Base-by-base conservation (phyloP, 1,284 basidiomycete genomes). In the Trametes versicolor region DNA sequence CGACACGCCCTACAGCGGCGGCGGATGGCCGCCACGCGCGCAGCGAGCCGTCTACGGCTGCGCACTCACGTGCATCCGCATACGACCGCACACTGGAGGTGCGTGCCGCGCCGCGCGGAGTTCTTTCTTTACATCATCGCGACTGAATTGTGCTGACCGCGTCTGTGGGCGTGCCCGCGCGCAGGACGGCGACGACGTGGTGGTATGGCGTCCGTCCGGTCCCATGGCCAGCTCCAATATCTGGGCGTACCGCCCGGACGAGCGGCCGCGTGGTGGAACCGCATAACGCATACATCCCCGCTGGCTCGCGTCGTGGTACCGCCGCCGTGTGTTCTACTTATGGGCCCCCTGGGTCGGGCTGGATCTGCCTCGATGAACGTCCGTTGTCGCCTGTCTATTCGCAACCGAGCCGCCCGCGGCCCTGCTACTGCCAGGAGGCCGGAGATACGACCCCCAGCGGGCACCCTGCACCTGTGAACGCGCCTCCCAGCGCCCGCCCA, bases 21-120 rank as follows among this genome's bases (percentile, higher is more conserved):
- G 36, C 64, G 21, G 53, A 61, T 36, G 64, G 54, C 15, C 60
- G 64, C 59, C 63, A 54, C 43, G 21, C 63, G 58, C 65, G 65
- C 60, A 55, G 50, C 51, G 65, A 69, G 55, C 47, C 65, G 29
- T 43, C 47, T 49, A 61, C 65, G 49, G 65, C 62, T 56, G 56
- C 63, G 54, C 63, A 58, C 56, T 50, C 68, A 67, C 68, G 68
- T 69, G 68, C 59, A 34, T 45, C 43, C 52, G 60, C 39, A 37
- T 61, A 63, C 68, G 68, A 69, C 61, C 68, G 61, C 67, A 63
- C 62, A 54, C 65, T 63, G 60, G 68, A 69, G 68, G 68, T 69
- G 55, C 65, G 68, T 69, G 62, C 43, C 32, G 51, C 62, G 49
- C 41, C 49, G 41, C 54, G 48, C 32, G 15, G 45, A 25, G 45